Evolutionary conservation across 768 basidiomycete genomes (phyloP).

Genomic region (Mycena maculata): DNA sequence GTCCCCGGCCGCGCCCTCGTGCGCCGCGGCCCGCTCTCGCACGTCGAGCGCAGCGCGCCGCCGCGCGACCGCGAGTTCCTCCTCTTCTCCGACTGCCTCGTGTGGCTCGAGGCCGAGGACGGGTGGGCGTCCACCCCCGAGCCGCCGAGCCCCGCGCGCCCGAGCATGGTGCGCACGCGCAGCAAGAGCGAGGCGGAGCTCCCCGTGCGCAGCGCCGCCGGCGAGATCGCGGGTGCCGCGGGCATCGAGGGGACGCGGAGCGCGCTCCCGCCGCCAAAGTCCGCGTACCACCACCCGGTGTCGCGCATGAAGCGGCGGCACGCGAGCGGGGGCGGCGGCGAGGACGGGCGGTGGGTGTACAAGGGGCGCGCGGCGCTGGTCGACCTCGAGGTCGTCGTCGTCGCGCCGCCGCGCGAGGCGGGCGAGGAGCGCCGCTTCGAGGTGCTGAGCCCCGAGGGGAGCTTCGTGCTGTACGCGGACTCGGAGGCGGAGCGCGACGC

Average conservation of each 20-base stretch:
- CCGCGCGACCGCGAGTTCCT: slow-evolving; percentile 77
- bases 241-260: slow-evolving; percentile 13
- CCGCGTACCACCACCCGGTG: slow-evolving; percentile 39
- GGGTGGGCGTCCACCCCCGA: slow-evolving; percentile 40
- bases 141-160: slow-evolving; percentile 32
- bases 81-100: slow-evolving; percentile 83
- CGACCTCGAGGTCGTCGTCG: slow-evolving; percentile 81
- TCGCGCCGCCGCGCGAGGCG: slow-evolving; percentile 57
- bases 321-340: slow-evolving; percentile 47
- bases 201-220: slow-evolving; percentile 37
- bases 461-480: slow-evolving; percentile 77
- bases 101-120: slow-evolving; percentile 72
- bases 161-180: slow-evolving; percentile 56
- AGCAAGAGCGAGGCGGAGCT: slow-evolving; percentile 75
- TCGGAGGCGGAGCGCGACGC: slow-evolving; percentile 67
- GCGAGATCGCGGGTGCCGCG: too few relatives aligned
- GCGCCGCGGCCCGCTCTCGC: slow-evolving; percentile 71
- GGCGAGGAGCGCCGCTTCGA: slow-evolving; percentile 74
- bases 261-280: slow-evolving; percentile 35
- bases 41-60: slow-evolving; percentile 62
- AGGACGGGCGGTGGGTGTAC: slow-evolving; percentile 77
- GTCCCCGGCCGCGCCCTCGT: slow-evolving; percentile 84
- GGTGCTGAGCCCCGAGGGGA: slow-evolving; percentile 79
- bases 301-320: slow-evolving; percentile 39
- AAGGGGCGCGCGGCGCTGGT: slow-evolving; percentile 77